These are phyloP conservation scores for Colletotrichum sp. DNA, from an alignment of 2,329 filamentous ascomycete species.

Conservation along the genomic window DNA sequence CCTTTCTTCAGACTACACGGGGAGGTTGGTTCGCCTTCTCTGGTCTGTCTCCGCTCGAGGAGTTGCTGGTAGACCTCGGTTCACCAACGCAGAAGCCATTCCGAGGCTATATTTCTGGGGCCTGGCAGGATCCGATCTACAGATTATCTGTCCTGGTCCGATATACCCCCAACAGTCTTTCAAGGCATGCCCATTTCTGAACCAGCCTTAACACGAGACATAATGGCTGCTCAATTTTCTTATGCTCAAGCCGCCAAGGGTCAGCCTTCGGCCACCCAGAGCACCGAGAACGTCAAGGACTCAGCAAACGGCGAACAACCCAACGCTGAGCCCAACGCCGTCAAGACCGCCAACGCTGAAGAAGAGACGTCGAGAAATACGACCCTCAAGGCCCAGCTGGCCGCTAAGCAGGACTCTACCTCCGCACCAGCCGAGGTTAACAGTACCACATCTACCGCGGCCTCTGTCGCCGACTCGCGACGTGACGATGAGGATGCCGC, in stretches of 20 bases:
- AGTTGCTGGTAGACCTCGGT: slow-evolving; percentile 15
- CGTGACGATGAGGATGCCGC: slow-evolving; percentile 43
- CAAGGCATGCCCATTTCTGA: slow-evolving; percentile 18
- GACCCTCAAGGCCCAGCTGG: slow-evolving; percentile 5
- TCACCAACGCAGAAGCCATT: slow-evolving; percentile 2
- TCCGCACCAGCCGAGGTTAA: slow-evolving; percentile 13
- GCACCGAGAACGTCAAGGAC: slow-evolving; percentile 30
- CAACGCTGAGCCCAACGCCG: slow-evolving; percentile 2
- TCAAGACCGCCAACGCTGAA: not conserved
- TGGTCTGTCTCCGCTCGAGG: slow-evolving; percentile 29
- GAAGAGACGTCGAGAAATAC: slow-evolving; percentile 17
- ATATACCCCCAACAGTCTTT: slow-evolving; percentile 1
- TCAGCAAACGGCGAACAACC: slow-evolving; percentile 19
- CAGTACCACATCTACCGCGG: slow-evolving; percentile 34
- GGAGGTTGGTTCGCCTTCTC: slow-evolving; percentile 40
- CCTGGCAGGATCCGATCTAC: slow-evolving; percentile 18
- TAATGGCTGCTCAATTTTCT: slow-evolving; percentile 73
- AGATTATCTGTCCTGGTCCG: slow-evolving; percentile 14
- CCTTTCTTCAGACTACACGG: slow-evolving; percentile 27
- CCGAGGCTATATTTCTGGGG: slow-evolving; percentile 10
- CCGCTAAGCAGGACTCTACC: slow-evolving; percentile 27
- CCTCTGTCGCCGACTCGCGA: slow-evolving; percentile 41
- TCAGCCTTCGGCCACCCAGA: slow-evolving; percentile 45
- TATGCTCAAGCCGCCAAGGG: slow-evolving; percentile 97
- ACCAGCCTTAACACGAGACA: slow-evolving; percentile 22